Evolutionary conservation across 164 flowering plant species (phyloP), one percentile per base, ranked within the genome.

Genomic region (Warburgia ugandensis): DNA sequence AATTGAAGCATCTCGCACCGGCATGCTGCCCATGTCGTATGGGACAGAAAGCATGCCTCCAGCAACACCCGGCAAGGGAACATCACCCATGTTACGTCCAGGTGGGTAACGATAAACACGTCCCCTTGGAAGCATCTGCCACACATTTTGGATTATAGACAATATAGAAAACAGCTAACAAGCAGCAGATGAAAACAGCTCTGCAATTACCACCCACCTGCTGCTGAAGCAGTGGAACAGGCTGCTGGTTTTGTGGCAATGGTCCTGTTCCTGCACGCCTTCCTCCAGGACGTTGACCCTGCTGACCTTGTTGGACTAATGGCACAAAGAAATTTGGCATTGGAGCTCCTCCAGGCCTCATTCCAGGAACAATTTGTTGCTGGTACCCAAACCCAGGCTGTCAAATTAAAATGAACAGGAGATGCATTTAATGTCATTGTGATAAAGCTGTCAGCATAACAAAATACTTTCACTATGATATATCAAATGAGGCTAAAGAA

Each of bases 311-410:
- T 60, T 73, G 91, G 5, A 73, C 86, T 72, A 86, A 21, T 20
- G 91, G 88, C 49, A 83, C 56, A 27, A 73, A 76, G 62, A 77
- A 81, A 47, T 83, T 83, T 33, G 86, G 81, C 77, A 83, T 61
- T 3, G 80, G 83, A 16, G 76, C 73, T 5, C 78, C 88, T 36
- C 74, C 83, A 46, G 91, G 95, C 71, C 95, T 78, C 88, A 83
- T 83, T 29, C 86, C 91, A 40, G 88, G 84, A 57, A 86, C 79
- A 35, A 83, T 75, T 59, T 83, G 95, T 68, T 78, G 95, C 67
- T 83, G 95, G 61, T 78, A 86, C 30, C 91, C 95, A 69, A 72
- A 83, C 44, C 85, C 83, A 65, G 81, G 80, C 89, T 82, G 59
- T 40, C 9, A 57, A 35, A 42, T 16, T 45, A 9, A 27, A 2